Conservation (phyloP, 2,329 filamentous ascomycete species). For the Aureobasidium zeae region DNA sequence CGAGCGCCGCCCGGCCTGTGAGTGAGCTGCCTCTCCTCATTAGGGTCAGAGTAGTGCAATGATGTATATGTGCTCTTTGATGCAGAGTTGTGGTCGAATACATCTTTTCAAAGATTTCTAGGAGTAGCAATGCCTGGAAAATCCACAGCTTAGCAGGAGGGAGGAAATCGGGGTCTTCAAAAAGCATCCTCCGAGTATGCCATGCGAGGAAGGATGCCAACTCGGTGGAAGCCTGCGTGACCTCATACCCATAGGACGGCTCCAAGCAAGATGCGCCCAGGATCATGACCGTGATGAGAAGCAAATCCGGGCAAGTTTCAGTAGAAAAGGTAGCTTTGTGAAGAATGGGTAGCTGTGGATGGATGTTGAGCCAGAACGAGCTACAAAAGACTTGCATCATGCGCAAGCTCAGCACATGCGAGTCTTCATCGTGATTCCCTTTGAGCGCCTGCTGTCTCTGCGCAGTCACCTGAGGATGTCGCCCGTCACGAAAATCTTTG, state of each 20-base stretch:
- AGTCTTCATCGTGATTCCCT: conserved; percentile 58
- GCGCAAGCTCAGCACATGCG: conserved; percentile 64
- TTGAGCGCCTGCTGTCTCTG: conserved; percentile 39
- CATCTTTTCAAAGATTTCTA: conserved; percentile 97
- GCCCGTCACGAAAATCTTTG: conserved; percentile 1
- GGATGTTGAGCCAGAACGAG: conserved; percentile 92
- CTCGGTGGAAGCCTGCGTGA: conserved; percentile 68
- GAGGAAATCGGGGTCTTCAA: conserved; percentile 80
- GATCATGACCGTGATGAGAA: conserved; percentile 81
- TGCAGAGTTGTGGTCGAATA: conserved; percentile 86
- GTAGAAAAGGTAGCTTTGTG: conserved; percentile 91
- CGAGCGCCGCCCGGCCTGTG: conserved; percentile 73
- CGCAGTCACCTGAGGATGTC: conserved; percentile 3
- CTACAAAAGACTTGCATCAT: conserved; percentile 96
- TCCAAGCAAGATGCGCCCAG: conserved; percentile 87
- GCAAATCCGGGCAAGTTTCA: conserved; percentile 72
- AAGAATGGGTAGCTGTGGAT: conserved; percentile 85
- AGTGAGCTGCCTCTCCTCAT: conserved; percentile 91
- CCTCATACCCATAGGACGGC: conserved; percentile 63
- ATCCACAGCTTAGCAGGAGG: conserved; percentile 93
- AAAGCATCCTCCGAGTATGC: conserved; percentile 93
- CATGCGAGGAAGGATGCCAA: conserved; percentile 84
- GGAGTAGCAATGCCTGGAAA: conserved; percentile 78
- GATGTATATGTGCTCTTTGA: conserved; percentile 91
- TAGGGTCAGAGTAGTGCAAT: conserved; percentile 86